A percentile compares a stretch with the other conserved stretches of the same genome.
Evolutionary conservation across 2,329 filamentous ascomycete genomes (phyloP).

Genomic region (Furcasterigmium furcatum): DNA sequence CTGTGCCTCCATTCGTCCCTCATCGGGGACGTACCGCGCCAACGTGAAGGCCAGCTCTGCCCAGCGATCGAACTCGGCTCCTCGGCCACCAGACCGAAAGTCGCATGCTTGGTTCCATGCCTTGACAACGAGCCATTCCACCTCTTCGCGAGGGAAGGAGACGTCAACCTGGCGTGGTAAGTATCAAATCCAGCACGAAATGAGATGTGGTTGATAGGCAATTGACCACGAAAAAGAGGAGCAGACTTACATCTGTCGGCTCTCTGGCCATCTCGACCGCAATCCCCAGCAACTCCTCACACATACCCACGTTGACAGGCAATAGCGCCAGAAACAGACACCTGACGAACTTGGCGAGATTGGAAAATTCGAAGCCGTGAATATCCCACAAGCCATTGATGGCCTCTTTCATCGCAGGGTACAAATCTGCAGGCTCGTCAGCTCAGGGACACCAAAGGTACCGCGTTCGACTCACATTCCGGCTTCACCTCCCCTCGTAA

Average conservation of each 20-base stretch:
- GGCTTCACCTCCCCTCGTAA: constrained; percentile 43
- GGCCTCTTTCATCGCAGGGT: constrained; percentile 58
- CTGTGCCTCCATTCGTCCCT: constrained; percentile 37
- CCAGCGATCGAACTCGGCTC: constrained; percentile 39
- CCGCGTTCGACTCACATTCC: constrained; percentile 32
- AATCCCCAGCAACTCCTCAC: constrained; percentile 62
- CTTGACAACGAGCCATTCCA: constrained; percentile 72
- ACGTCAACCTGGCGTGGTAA: constrained; percentile 29
- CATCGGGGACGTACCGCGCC: constrained; percentile 56
- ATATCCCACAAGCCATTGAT: constrained; percentile 65
- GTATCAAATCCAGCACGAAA: not conserved
- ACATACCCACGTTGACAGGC: constrained; percentile 49
- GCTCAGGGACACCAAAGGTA: not conserved
- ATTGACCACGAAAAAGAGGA: too few relatives aligned
- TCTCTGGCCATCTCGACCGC: constrained; percentile 50
- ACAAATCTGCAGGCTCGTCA: constrained; percentile 36
- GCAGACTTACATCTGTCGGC: constrained; percentile 39
- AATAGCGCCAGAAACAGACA: constrained; percentile 71
- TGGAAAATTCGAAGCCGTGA: constrained; percentile 51
- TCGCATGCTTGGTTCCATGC: constrained; percentile 61
- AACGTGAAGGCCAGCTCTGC: constrained; percentile 59
- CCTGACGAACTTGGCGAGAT: constrained; percentile 73
- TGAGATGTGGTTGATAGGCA: too few relatives aligned
- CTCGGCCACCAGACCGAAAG: not conserved
- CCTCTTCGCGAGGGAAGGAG: constrained; percentile 61